Evolutionary conservation across 495 filamentous ascomycete species (phyloP).

Genomic region (Aspergillus bridgeri): DNA sequence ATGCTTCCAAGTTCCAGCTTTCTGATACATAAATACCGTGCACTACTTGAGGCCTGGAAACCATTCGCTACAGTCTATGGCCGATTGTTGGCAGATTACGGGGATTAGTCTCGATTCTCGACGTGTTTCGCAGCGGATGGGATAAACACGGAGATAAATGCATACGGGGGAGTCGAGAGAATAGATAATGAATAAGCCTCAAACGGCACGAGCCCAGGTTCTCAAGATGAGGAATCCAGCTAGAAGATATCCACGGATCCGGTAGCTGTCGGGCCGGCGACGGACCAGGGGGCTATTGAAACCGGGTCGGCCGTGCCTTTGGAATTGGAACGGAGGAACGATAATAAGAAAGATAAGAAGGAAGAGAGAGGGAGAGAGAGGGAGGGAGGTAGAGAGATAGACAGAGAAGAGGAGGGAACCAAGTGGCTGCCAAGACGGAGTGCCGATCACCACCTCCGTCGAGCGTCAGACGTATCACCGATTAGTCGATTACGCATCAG

Average conservation of each 20-base stretch:
- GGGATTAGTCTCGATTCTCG: too few species aligned
- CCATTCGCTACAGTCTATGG: too few species aligned
- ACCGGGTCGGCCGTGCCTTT: neutral
- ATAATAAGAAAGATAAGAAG: neutral
- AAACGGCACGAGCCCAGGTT: neutral
- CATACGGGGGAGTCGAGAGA: neutral
- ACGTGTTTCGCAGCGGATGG: too few species aligned
- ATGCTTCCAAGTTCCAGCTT: too few species aligned
- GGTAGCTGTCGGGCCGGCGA: neutral
- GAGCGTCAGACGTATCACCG: neutral
- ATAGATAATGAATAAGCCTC: neutral
- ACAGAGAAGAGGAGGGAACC: too few species aligned
- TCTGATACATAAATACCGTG: too few species aligned
- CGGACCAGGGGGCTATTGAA: neutral
- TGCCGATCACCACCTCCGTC: neutral
- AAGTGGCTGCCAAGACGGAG: neutral
- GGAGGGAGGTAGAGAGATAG: neutral
- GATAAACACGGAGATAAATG: too few species aligned
- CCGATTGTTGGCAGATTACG: too few species aligned
- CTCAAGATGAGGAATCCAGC: neutral
- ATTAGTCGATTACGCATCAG: too few species aligned
- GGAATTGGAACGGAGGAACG: neutral
- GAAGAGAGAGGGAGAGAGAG: neutral
- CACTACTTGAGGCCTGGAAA: too few species aligned
- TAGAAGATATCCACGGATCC: neutral